Conservation (phyloP, 2,329 filamentous ascomycete species). For the Botrytis galanthina region DNA sequence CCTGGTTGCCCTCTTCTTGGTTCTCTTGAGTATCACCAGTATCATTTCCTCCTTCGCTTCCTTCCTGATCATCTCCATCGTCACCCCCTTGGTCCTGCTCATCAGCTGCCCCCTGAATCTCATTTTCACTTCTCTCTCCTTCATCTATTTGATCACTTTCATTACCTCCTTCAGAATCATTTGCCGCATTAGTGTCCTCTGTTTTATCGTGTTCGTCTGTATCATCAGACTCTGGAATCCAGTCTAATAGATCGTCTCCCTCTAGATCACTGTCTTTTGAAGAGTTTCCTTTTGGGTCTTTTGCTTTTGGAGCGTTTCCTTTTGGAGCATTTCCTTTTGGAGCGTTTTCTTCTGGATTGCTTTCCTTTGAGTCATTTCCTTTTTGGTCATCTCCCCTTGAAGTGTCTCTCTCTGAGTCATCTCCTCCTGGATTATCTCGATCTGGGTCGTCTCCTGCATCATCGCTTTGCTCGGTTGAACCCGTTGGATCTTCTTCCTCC, state of each 20-base stretch:
- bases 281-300: too few relatives aligned
- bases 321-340: too few relatives aligned
- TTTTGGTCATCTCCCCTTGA: too few relatives aligned
- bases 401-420: not conserved
- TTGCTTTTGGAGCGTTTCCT: too few relatives aligned
- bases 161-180: not conserved
- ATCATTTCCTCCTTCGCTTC: rapidly evolving
- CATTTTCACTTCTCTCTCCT: not conserved
- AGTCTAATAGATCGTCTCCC: too few relatives aligned
- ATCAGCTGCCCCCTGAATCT: not conserved
- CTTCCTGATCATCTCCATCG: not conserved
- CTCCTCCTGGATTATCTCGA: not conserved
- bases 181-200: not conserved
- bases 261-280: too few relatives aligned
- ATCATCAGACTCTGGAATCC: too few relatives aligned
- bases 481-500: too few relatives aligned
- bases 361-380: rapidly evolving
- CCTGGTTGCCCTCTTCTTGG: not conserved
- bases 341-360: too few relatives aligned
- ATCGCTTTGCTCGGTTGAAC: too few relatives aligned
- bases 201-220: not conserved
- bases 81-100: not conserved
- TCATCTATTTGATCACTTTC: not conserved
- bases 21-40: not conserved
- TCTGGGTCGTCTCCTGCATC: too few relatives aligned